Evolutionary conservation across 495 filamentous ascomycete species (phyloP).

Genomic region (Amphirosellinia nigrospora): DNA sequence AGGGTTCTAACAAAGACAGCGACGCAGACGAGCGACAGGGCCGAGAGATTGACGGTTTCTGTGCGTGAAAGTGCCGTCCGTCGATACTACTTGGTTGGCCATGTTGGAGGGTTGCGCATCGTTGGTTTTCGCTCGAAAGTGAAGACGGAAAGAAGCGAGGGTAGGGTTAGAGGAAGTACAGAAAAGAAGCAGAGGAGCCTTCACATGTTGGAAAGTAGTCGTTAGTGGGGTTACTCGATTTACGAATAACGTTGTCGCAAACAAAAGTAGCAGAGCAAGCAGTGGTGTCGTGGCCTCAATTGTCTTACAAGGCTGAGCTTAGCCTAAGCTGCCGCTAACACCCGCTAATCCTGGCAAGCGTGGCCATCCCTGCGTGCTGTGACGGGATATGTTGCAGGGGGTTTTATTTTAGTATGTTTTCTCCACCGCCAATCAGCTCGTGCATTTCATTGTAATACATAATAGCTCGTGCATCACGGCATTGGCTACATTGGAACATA

Average conservation of each 20-base stretch:
- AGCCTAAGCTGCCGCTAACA: conserved; percentile 13
- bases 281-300: conserved; percentile 14
- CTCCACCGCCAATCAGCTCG: too few relatives aligned
- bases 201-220: conserved; percentile 11
- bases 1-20: conserved; percentile 83
- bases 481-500: too few relatives aligned
- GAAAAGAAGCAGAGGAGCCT: neutral
- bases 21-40: conserved; percentile 71
- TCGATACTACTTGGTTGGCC: conserved; percentile 41
- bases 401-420: neutral
- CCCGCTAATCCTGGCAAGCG: conserved; percentile 2
- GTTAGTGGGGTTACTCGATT: conserved; percentile 3
- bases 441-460: too few relatives aligned
- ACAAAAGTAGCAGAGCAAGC: neutral
- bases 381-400: neutral
- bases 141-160: neutral
- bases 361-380: neutral
- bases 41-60: conserved; percentile 73
- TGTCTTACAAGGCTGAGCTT: conserved; percentile 19
- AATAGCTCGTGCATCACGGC: too few relatives aligned
- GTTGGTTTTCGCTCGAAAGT: neutral
- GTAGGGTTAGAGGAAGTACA: neutral
- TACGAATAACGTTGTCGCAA: conserved; percentile 4
- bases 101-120: conserved; percentile 42
- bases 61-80: conserved; percentile 61